phyloP scores from a whole-genome alignment of 108 stramenopile species.

The Cyclotella atomus region DNA sequence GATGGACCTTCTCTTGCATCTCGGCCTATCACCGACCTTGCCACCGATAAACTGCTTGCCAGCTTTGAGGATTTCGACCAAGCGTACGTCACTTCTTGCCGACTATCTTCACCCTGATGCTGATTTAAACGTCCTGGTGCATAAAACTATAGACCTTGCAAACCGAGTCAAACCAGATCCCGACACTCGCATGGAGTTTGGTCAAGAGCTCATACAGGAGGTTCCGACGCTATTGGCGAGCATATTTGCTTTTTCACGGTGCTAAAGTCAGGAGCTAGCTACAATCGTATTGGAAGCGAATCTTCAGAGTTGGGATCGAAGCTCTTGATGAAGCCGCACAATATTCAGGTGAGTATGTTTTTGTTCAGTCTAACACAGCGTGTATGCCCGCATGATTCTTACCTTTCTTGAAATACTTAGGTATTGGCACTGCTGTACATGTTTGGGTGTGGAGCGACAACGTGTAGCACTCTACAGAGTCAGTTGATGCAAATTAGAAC shows the following conservation, averaged over 20 bases:
- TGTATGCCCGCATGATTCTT: not conserved
- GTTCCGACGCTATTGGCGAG: conserved; percentile 53
- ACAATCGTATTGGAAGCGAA: conserved; percentile 55
- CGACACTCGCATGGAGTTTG: conserved; percentile 31
- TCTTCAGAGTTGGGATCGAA: conserved; percentile 48
- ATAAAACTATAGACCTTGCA: conserved; percentile 38
- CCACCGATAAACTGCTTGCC: conserved; percentile 40
- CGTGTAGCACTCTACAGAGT: conserved; percentile 35
- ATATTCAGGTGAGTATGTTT: conserved; percentile 34
- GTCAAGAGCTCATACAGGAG: conserved; percentile 15
- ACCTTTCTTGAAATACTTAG: conserved; percentile 6
- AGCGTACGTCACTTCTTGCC: conserved; percentile 53
- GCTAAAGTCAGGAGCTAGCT: conserved; percentile 65
- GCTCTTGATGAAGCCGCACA: conserved; percentile 63
- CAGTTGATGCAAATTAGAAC: conserved; percentile 64
- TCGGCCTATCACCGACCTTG: conserved; percentile 9
- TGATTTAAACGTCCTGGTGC: conserved; percentile 53
- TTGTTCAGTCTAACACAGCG: not conserved
- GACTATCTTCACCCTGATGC: conserved; percentile 57
- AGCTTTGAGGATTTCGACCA: conserved; percentile 53
- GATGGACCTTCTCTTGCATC: not conserved
- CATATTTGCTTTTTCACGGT: conserved; percentile 66
- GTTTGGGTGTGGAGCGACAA: conserved; percentile 57
- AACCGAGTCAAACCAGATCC: conserved; percentile 38
- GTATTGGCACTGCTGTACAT: conserved; percentile 53